Conservation (phyloP, 306 rosid species). For the Abrus pulchellus region DNA sequence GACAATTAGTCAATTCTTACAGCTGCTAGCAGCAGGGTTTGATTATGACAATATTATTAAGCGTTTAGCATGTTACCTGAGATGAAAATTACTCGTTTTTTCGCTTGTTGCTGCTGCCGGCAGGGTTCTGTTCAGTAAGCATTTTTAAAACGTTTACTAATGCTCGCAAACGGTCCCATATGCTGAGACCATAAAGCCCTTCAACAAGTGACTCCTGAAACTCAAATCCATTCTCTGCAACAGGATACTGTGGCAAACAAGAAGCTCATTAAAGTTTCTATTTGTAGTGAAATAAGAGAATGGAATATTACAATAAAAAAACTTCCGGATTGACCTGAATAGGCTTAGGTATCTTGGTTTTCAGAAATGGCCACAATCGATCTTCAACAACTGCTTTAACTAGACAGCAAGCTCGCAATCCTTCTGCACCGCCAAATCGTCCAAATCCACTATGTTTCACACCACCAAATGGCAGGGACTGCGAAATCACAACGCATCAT, state of each 20-base stretch:
- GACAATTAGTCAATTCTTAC: constrained; percentile 54
- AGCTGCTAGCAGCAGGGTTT: constrained; percentile 43
- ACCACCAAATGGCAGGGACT: constrained; percentile 96
- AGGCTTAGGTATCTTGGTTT: constrained; percentile 86
- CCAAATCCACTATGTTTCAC: constrained; percentile 94
- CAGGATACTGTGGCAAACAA: constrained; percentile 68
- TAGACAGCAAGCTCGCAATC: constrained; percentile 91
- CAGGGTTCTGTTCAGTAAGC: constrained; percentile 64
- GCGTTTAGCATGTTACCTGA: constrained; percentile 25
- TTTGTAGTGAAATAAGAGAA: not conserved
- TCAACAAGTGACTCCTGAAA: constrained; percentile 85
- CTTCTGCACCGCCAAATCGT: constrained; percentile 90
- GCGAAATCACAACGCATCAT: constrained; percentile 51
- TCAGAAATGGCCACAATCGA: constrained; percentile 89
- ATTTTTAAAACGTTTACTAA: constrained; percentile 76
- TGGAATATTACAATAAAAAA: not conserved
- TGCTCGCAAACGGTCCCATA: constrained; percentile 84
- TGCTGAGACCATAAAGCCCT: constrained; percentile 72
- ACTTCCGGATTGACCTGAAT: constrained; percentile 70
- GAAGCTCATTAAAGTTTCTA: constrained; percentile 26
- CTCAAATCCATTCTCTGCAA: constrained; percentile 83
- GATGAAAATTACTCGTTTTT: constrained; percentile 52
- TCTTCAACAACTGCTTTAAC: constrained; percentile 90
- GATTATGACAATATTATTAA: constrained; percentile 23
- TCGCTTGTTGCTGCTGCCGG: constrained; percentile 47